Conservation (phyloP, 768 basidiomycete species). For the Neoboletus magnificus region DNA sequence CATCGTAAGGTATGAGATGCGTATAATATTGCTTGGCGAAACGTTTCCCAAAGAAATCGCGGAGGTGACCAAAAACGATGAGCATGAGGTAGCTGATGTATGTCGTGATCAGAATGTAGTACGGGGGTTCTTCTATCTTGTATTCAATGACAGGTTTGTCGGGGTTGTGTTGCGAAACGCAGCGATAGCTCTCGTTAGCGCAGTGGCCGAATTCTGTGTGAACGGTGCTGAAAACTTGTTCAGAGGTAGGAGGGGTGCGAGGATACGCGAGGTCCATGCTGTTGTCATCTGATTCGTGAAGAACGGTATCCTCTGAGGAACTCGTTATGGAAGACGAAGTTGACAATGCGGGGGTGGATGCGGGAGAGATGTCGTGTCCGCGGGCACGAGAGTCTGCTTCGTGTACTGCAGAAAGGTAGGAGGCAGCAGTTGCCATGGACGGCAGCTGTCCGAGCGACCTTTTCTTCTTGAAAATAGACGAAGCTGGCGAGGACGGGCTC, state of each 20-base stretch:
- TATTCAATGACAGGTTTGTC: constrained; percentile 46
- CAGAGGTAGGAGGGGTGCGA: constrained; percentile 69
- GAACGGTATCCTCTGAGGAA: constrained; percentile 64
- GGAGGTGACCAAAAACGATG: constrained; percentile 86
- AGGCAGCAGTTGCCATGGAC: constrained; percentile 50
- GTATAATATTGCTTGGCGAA: constrained; percentile 64
- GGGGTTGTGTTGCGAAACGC: constrained; percentile 57
- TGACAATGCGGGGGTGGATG: constrained; percentile 69
- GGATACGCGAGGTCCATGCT: constrained; percentile 62
- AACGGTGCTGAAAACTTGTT: constrained; percentile 71
- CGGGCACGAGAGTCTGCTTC: constrained; percentile 68
- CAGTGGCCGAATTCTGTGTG: constrained; percentile 95
- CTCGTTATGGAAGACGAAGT: constrained; percentile 69
- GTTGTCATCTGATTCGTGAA: constrained; percentile 53
- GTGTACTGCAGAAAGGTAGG: constrained; percentile 59
- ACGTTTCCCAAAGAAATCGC: constrained; percentile 93
- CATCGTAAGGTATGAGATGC: constrained; percentile 81
- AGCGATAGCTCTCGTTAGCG: constrained; percentile 70
- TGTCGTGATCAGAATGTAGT: constrained; percentile 88
- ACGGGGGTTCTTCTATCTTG: constrained; percentile 81
- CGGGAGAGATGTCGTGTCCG: constrained; percentile 44
- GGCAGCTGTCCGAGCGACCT: constrained; percentile 34
- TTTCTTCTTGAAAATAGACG: constrained; percentile 66
- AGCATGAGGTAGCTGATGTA: constrained; percentile 93
- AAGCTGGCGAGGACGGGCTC: constrained; percentile 44